Base-by-base conservation (phyloP, 1,284 basidiomycete species). In the Paramarasmius palmivorus region DNA sequence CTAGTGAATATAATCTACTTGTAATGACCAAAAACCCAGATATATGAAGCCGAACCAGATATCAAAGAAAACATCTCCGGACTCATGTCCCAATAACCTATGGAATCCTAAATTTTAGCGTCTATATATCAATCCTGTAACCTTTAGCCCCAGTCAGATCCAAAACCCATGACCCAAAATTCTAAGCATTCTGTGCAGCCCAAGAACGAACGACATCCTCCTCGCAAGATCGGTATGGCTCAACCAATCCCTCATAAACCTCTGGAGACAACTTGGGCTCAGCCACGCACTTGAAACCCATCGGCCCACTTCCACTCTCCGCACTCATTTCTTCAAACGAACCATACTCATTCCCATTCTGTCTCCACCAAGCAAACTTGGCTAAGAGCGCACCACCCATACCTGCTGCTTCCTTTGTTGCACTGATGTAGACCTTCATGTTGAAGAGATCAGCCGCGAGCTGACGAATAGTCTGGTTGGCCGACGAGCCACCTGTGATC, bases 401-500 rank as follows among this genome's bases (percentile, higher is more conserved):
- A 4, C 78, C 84, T n/a, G 85, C 87, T 40, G 83, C 86, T 67
- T 89, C 84, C 61, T 83, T 82, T 1, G 82, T 84, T 20, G 78
- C 76, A 20, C 84, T 84, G 36, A 87, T 74, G 63, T 83, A 91
- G 9, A 89, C 84, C 32, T 83, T 80, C 73, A 91, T 84, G 25
- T 79, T 81, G 53, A 95, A 86, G 8, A 93, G 77, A 68, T 95
- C 88, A 17, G 93, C 88, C 35, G 86, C 84, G 47, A 92, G 70
- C 61, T 90, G 88, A 29, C 84, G 80, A 64, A 95, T 90, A 32
- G 83, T 81, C 34, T 74, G 70, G 67, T 95, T 95, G 7, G 80
- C 79, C 4, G 89, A 90, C 0, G 90, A 86, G 15, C 93, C 93
- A 23, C 93, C 93, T 0, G 90, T 88, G 32, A 92, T 76, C 56